Conservation (phyloP, 2,329 filamentous ascomycete species). For the Elsinoe arachidis region DNA sequence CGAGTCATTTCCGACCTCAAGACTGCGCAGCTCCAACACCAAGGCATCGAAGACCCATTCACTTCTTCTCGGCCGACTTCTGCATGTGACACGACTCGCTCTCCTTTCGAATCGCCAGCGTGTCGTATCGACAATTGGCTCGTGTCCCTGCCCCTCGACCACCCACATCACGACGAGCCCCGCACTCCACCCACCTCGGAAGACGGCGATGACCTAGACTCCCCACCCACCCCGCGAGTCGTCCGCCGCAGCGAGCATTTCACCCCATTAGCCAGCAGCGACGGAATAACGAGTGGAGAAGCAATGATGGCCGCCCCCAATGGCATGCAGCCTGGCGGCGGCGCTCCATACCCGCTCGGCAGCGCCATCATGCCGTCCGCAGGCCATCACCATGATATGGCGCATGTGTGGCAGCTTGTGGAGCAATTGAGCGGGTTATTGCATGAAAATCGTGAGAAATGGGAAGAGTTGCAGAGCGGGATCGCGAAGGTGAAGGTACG, state of each 20-base stretch:
- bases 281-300: background rate
- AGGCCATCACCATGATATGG: constrained; percentile 32
- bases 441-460: constrained; percentile 30
- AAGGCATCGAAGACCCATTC: constrained; percentile 5
- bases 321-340: constrained; percentile 11
- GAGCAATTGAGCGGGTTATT: constrained; percentile 27
- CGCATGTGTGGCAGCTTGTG: constrained; percentile 30
- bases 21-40: background rate
- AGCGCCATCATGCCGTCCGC: constrained; percentile 27
- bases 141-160: background rate
- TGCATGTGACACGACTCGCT: background rate
- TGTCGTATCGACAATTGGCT: background rate
- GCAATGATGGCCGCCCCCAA: constrained; percentile 17
- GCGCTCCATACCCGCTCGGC: constrained; percentile 15
- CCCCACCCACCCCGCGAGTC: background rate
- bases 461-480: constrained; percentile 25
- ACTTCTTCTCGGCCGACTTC: background rate
- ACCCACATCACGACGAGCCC: background rate
- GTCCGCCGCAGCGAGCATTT: background rate
- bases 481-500: constrained; percentile 21
- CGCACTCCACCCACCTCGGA: background rate
- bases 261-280: background rate
- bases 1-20: background rate
- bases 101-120: background rate
- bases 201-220: background rate